A percentile compares a stretch with the other conserved stretches of the same genome.
phyloP scores from a whole-genome alignment of 352 stramenopile species.

The Pythium scleroteichum region DNA sequence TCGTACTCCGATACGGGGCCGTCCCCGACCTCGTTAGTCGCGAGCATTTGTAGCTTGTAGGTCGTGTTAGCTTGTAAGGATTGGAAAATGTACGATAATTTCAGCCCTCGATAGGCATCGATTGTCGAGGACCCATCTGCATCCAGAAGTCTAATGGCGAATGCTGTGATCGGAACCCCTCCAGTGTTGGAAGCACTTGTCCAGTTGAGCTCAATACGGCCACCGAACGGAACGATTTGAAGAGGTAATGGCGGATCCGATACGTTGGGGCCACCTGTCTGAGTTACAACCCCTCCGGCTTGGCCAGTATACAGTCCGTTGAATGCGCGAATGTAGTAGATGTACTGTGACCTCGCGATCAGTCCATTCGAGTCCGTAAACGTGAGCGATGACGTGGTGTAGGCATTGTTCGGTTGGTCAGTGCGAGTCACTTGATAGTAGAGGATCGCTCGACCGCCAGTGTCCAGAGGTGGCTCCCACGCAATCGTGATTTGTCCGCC shows the following conservation, averaged over 20 bases:
- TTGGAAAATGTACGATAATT: constrained; percentile 5
- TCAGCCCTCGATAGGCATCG: neutral
- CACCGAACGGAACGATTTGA: constrained; percentile 35
- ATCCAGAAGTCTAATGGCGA: constrained; percentile 24
- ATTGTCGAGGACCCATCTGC: neutral
- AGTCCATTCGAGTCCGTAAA: constrained; percentile 43
- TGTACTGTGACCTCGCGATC: constrained; percentile 31
- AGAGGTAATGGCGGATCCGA: constrained; percentile 32
- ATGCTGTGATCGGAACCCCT: constrained; percentile 36
- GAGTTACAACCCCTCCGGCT: neutral
- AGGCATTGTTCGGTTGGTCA: constrained; percentile 16
- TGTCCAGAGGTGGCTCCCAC: constrained; percentile 50
- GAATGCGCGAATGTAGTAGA: constrained; percentile 45
- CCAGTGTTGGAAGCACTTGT: constrained; percentile 38
- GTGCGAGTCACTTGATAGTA: constrained; percentile 44
- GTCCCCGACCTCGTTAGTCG: constrained; percentile 17
- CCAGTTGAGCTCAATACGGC: constrained; percentile 49
- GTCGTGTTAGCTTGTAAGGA: constrained; percentile 16
- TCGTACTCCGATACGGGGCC: neutral
- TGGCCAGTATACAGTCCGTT: constrained; percentile 40
- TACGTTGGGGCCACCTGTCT: constrained; percentile 30
- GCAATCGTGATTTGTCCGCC: constrained; percentile 38
- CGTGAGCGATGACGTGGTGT: neutral
- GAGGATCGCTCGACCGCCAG: constrained; percentile 40
- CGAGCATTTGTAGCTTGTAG: constrained; percentile 11